Percentiles rank a stretch among this genome's conserved stretches.
phyloP scores from a whole-genome alignment of 2,329 filamentous ascomycete species.

The Neonectria faginata region DNA sequence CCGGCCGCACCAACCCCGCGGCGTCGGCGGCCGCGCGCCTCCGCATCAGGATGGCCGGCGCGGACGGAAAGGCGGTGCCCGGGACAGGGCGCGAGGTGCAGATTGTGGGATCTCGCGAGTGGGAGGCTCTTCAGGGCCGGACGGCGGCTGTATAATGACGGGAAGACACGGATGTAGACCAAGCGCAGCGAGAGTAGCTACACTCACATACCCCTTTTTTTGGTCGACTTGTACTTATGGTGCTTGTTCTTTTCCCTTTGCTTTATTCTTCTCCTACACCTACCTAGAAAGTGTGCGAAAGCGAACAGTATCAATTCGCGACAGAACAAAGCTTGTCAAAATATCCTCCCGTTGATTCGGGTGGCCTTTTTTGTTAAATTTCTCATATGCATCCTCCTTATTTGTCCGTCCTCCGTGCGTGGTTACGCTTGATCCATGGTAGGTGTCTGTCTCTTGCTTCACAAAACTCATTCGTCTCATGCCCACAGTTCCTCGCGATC shows the following conservation, averaged over 20 bases:
- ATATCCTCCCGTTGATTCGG: conserved; percentile 13
- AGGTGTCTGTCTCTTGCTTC: conserved; percentile 9
- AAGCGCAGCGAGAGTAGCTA: conserved; percentile 24
- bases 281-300: conserved; percentile 32
- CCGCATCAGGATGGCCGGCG: conserved; percentile 62
- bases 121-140: conserved; percentile 64
- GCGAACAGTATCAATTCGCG: conserved; percentile 30
- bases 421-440: conserved; percentile 16
- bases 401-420: neutral
- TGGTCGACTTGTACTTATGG: conserved; percentile 10
- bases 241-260: conserved; percentile 3
- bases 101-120: conserved; percentile 66
- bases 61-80: conserved; percentile 57
- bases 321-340: conserved; percentile 33
- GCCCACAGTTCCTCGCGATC: neutral
- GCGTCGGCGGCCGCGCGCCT: conserved; percentile 58
- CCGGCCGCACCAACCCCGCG: conserved; percentile 29
- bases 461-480: neutral
- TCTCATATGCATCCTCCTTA: neutral
- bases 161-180: conserved; percentile 22
- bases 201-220: conserved; percentile 41
- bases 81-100: conserved; percentile 57
- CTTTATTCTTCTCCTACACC: conserved; percentile 1
- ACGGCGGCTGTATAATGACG: conserved; percentile 49
- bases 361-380: conserved; percentile 25